Evolutionary conservation across 2,329 filamentous ascomycete genomes (phyloP), one percentile per base, ranked within the genome.

Genomic region (Cytospora piceicola): DNA sequence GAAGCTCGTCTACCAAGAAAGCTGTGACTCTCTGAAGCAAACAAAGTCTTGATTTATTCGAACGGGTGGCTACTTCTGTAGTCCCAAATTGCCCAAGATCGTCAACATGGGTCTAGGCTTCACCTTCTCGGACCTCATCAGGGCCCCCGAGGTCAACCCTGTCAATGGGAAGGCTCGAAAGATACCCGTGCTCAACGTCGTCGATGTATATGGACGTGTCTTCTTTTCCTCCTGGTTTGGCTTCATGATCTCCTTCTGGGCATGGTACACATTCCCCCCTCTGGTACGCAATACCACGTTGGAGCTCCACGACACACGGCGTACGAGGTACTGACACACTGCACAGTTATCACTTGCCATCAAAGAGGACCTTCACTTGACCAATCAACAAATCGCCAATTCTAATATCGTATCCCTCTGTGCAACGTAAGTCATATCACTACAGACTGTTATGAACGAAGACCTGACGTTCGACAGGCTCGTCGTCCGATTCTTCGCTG

Each of bases 241-340:
- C 2, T 95, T 95, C 77, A 88, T 95, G 84, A 85, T 94, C 61
- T 90, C 91, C 9, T 97, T 96, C 78, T 92, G 92, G 84, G 93
- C 92, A 14, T 97, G 91, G 91, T 96, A 96, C 80, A 91, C 93
- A 1, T 97, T 96, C 77, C 92, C 93, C 69, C 93, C 93, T 71
- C 80, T 95, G 75, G 88, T 92, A 83, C 79, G 84, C 77, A 51
- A 59, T 20, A 36, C 14, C 30, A 9, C 2, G 36, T 22, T 11
- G 5, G 0, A 6, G 14, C 17, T 9, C 24, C 49, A 17, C 22
- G n/a, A 15, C 8, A 46, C n/a, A 20, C n/a, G 42, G 20, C 3
- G 42, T 46, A 46, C 20, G 32, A 2, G 36, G 58, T 14, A 71
- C 53, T 60, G 46, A 42, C 24, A 14, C 22, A 30, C 27, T 58